Conservation (phyloP, 495 filamentous ascomycete species). For the Talaromyces stipitatus region DNA sequence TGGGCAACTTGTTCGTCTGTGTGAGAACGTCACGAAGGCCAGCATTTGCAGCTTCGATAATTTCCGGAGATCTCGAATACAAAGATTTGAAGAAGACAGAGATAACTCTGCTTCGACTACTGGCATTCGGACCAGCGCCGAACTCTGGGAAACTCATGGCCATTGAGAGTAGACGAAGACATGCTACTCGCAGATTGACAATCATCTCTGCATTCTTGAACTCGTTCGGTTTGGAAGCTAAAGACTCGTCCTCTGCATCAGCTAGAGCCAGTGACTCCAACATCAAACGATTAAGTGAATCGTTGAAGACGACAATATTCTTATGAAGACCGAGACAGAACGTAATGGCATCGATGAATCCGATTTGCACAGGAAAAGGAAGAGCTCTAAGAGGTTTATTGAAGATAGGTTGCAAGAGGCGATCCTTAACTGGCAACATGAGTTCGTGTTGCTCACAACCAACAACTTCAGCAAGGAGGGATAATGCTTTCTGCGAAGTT, state of each 20-base stretch:
- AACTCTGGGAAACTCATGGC: constrained; percentile 92
- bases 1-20: constrained; percentile 85
- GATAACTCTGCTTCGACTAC: constrained; percentile 76
- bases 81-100: constrained; percentile 96
- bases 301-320: constrained; percentile 83
- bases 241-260: constrained; percentile 83
- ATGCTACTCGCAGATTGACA: constrained; percentile 84
- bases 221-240: constrained; percentile 78
- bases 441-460: constrained; percentile 76
- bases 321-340: constrained; percentile 83
- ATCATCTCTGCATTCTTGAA: constrained; percentile 87
- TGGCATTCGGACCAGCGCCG: constrained; percentile 56
- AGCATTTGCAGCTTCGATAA: constrained; percentile 89
- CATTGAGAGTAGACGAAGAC: constrained; percentile 84
- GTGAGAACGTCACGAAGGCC: constrained; percentile 77
- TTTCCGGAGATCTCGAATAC: constrained; percentile 82
- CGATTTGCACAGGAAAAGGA: constrained; percentile 89
- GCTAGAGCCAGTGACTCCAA: constrained; percentile 88
- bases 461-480: constrained; percentile 68
- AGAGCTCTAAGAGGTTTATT: constrained; percentile 88
- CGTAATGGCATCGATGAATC: constrained; percentile 94
- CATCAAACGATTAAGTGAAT: constrained; percentile 78
- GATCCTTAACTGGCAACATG: constrained; percentile 78
- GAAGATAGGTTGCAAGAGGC: constrained; percentile 79
- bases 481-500: constrained; percentile 70